These are phyloP conservation scores for Bisporella sp. DNA, from an alignment of 2,329 filamentous ascomycete species.

Conservation along the genomic window DNA sequence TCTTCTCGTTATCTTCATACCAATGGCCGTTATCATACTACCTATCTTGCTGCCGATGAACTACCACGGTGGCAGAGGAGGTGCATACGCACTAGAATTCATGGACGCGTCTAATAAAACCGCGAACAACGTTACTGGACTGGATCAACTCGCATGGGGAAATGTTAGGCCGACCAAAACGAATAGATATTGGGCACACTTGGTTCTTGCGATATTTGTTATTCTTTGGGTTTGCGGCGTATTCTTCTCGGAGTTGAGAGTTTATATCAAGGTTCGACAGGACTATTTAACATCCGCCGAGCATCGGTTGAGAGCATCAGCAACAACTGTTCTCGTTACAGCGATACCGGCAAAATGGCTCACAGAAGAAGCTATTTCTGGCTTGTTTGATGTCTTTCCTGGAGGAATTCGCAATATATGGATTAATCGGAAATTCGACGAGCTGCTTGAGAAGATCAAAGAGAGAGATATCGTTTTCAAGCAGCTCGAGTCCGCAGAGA, in stretches of 20 bases:
- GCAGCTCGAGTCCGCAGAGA: slow-evolving; percentile 74
- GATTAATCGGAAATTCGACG: slow-evolving; percentile 86
- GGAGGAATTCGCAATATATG: slow-evolving; percentile 93
- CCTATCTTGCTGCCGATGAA: slow-evolving; percentile 87
- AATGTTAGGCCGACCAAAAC: slow-evolving; percentile 67
- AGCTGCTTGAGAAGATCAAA: slow-evolving; percentile 77
- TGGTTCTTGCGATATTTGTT: slow-evolving; percentile 70
- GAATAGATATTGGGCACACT: slow-evolving; percentile 73
- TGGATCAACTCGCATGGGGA: slow-evolving; percentile 82
- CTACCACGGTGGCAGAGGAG: slow-evolving; percentile 57
- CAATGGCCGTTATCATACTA: slow-evolving; percentile 69
- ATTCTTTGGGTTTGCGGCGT: slow-evolving; percentile 81
- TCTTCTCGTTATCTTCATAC: slow-evolving; percentile 85
- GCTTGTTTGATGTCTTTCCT: slow-evolving; percentile 91
- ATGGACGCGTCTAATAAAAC: slow-evolving; percentile 23
- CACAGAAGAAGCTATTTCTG: slow-evolving; percentile 69
- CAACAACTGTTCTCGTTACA: slow-evolving; percentile 89
- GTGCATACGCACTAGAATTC: slow-evolving; percentile 31
- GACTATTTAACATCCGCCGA: slow-evolving; percentile 92
- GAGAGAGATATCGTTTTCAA: slow-evolving; percentile 64
- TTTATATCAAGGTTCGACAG: slow-evolving; percentile 89
- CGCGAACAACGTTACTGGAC: slow-evolving; percentile 37
- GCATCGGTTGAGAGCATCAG: slow-evolving; percentile 86
- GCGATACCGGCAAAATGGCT: slow-evolving; percentile 90
- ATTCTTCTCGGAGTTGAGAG: slow-evolving; percentile 76